These are phyloP conservation scores for Cyclocybe aegerita DNA, from an alignment of 768 basidiomycete genomes.

Conservation along the genomic window DNA sequence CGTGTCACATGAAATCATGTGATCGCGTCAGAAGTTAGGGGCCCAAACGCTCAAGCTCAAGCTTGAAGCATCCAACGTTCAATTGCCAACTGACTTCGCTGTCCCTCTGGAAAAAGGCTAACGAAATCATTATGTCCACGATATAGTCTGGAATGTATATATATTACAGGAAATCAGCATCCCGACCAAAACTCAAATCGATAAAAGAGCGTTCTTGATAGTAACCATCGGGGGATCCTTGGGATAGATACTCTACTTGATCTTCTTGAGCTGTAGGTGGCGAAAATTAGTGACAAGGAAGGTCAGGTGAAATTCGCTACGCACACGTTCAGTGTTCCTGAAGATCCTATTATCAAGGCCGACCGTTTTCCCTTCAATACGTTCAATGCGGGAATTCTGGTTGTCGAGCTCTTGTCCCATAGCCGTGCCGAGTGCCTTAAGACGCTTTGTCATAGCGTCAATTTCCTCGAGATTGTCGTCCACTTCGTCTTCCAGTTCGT, in stretches of 20 bases:
- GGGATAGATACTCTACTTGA: conserved; percentile 38
- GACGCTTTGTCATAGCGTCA: conserved; percentile 66
- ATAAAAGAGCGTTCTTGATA: too few relatives aligned
- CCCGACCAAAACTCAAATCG: too few relatives aligned
- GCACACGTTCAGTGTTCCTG: conserved; percentile 80
- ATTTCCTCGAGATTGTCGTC: conserved; percentile 92
- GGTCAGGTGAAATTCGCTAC: conserved; percentile 18
- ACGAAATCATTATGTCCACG: too few relatives aligned
- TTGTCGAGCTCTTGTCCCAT: conserved; percentile 88
- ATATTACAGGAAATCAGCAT: too few relatives aligned
- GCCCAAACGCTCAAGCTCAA: too few relatives aligned
- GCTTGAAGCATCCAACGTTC: too few relatives aligned
- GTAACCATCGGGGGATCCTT: too few relatives aligned
- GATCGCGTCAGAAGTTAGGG: too few relatives aligned
- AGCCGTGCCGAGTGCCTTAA: conserved; percentile 76
- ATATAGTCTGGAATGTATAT: too few relatives aligned
- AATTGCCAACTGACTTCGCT: too few relatives aligned
- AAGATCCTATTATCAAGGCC: conserved; percentile 72
- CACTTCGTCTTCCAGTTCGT: conserved; percentile 92
- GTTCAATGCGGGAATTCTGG: conserved; percentile 80
- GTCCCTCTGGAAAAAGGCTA: too few relatives aligned
- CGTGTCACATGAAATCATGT: too few relatives aligned
- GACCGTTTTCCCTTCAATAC: conserved; percentile 77
- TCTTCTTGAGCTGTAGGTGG: conserved; percentile 53
- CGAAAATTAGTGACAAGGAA: conserved; percentile 8